phyloP scores from a whole-genome alignment of 2,329 filamentous ascomycete genomes.

The Trichophyton schoenleinii region DNA sequence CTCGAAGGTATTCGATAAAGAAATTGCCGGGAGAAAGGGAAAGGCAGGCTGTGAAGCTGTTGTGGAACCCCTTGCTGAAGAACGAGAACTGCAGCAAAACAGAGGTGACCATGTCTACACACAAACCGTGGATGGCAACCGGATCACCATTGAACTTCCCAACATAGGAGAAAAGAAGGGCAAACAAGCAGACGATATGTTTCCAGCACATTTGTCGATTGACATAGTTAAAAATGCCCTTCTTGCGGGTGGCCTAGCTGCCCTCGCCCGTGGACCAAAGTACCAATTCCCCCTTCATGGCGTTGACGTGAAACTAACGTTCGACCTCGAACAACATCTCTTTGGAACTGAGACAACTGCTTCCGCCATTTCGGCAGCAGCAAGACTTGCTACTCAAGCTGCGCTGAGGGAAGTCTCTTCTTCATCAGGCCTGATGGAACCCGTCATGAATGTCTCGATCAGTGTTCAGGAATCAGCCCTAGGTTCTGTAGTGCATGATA shows the following conservation, averaged over 20 bases:
- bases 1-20: conserved; percentile 58
- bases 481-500: conserved; percentile 70
- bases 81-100: background rate
- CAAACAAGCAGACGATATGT: conserved; percentile 6
- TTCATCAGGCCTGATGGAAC: conserved; percentile 65
- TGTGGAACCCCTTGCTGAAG: conserved; percentile 46
- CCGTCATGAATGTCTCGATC: conserved; percentile 83
- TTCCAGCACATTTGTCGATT: conserved; percentile 41
- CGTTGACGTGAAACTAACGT: conserved; percentile 55
- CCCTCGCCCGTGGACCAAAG: conserved; percentile 70
- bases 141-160: conserved; percentile 45
- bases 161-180: conserved; percentile 24
- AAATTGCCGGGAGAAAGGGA: conserved; percentile 65
- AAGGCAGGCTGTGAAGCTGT: conserved; percentile 62
- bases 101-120: conserved; percentile 24
- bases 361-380: conserved; percentile 55
- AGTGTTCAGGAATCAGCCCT: conserved; percentile 70
- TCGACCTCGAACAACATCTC: conserved; percentile 53
- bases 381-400: conserved; percentile 53
- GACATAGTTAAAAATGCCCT: conserved; percentile 43
- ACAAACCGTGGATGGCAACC: conserved; percentile 55
- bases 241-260: conserved; percentile 68
- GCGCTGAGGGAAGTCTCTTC: conserved; percentile 50
- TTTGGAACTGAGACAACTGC: conserved; percentile 55
- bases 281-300: conserved; percentile 69